Conservation (phyloP, 805 yeast genomes). For the Myxozyma vanderwaltii region DNA sequence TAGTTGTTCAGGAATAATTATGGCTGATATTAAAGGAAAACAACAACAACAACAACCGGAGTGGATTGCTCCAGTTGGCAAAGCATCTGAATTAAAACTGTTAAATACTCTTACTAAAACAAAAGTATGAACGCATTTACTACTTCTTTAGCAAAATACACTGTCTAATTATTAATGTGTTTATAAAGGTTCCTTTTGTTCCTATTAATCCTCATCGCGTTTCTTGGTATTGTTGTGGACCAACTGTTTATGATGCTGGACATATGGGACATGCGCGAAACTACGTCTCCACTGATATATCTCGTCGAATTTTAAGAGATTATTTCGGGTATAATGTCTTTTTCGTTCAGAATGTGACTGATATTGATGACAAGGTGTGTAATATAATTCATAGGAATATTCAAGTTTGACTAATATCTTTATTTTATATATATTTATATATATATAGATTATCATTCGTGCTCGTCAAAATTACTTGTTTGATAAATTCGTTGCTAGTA, state of each 20-base stretch:
- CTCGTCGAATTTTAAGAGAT: conserved; percentile 83
- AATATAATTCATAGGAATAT: no score
- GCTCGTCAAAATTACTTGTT: conserved; percentile 88
- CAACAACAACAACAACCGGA: conserved; percentile 56
- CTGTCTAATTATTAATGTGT: not conserved
- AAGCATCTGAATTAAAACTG: conserved; percentile 21
- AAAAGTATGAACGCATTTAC: conserved; percentile 71
- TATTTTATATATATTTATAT: no score
- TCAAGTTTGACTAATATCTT: no score
- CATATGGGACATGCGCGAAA: conserved; percentile 98
- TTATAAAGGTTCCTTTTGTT: conserved; percentile 49
- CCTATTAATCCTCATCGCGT: conserved; percentile 64
- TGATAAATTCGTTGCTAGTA: conserved; percentile 53
- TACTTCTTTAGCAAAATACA: no score
- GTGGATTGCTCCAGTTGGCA: conserved; percentile 50
- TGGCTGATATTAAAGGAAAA: conserved; percentile 14
- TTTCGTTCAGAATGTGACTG: conserved; percentile 97
- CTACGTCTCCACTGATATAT: conserved; percentile 91
- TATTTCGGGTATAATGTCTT: conserved; percentile 87
- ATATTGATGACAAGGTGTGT: conserved; percentile 82
- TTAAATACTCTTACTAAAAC: conserved; percentile 65
- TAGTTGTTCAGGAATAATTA: not conserved
- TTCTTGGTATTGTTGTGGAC: conserved; percentile 98
- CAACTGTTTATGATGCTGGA: conserved; percentile 92
- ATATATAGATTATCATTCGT: conserved; percentile 67